These are phyloP conservation scores for Cercospora sp. DNA, from an alignment of 2,329 filamentous ascomycete species.

Conservation along the genomic window DNA sequence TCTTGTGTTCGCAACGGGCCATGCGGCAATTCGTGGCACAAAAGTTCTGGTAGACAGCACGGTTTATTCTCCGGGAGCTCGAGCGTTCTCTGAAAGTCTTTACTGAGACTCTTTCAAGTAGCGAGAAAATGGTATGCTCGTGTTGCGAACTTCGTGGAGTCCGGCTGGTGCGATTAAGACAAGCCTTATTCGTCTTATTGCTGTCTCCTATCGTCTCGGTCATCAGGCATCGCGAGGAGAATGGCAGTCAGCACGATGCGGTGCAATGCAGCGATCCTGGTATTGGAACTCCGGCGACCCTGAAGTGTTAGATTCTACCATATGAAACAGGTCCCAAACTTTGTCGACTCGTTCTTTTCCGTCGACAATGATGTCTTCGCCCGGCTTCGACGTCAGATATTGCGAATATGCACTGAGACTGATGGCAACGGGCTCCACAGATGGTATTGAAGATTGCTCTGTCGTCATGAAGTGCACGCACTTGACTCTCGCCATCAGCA, in stretches of 20 bases:
- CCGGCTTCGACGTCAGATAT: background rate
- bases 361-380: background rate
- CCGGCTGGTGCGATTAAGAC: background rate
- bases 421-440: background rate
- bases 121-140: background rate
- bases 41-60: background rate
- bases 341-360: background rate
- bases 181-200: background rate
- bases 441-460: background rate
- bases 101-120: background rate
- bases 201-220: background rate
- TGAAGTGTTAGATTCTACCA: background rate
- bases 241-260: background rate
- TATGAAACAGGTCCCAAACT: conserved; percentile 3
- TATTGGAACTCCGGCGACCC: background rate
- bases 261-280: background rate
- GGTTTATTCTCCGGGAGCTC: background rate
- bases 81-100: background rate
- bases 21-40: background rate
- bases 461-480: background rate
- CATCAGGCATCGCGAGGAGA: background rate
- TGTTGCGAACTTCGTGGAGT: background rate
- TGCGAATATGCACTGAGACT: background rate
- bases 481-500: background rate
- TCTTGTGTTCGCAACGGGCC: background rate